Conservation (phyloP, 2,329 filamentous ascomycete species). For the Ceratocystis variospora region DNA sequence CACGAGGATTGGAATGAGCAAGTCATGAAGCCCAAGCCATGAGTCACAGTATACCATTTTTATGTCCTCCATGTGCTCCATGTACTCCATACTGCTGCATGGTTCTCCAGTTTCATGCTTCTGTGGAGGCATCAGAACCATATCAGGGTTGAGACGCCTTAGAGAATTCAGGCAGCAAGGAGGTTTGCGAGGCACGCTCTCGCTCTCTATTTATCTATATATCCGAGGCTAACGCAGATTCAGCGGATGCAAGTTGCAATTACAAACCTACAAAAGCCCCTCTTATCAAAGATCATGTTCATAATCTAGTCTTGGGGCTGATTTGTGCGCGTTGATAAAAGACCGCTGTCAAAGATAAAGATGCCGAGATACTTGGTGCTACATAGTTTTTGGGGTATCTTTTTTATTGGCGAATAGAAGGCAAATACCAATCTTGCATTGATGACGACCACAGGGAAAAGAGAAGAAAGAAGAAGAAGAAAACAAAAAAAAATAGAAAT, state of each 20-base stretch:
- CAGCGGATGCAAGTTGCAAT: background rate
- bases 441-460: too few relatives aligned
- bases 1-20: background rate
- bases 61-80: background rate
- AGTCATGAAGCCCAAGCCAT: background rate
- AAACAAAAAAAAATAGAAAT: background rate
- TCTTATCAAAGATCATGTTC: too few relatives aligned
- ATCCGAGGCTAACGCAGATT: background rate
- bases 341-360: background rate
- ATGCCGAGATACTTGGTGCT: background rate
- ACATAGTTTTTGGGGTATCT: background rate
- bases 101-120: background rate
- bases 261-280: too few relatives aligned
- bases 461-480: background rate
- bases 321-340: background rate
- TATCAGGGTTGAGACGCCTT: background rate
- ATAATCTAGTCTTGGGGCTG: background rate
- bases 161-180: background rate
- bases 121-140: background rate
- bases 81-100: background rate
- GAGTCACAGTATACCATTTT: background rate
- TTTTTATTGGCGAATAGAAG: background rate
- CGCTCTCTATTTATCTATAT: background rate
- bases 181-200: background rate
- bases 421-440: background rate